These are phyloP conservation scores for Pseudonitzschia pungens DNA, from an alignment of 108 stramenopile genomes.

Conservation along the genomic window DNA sequence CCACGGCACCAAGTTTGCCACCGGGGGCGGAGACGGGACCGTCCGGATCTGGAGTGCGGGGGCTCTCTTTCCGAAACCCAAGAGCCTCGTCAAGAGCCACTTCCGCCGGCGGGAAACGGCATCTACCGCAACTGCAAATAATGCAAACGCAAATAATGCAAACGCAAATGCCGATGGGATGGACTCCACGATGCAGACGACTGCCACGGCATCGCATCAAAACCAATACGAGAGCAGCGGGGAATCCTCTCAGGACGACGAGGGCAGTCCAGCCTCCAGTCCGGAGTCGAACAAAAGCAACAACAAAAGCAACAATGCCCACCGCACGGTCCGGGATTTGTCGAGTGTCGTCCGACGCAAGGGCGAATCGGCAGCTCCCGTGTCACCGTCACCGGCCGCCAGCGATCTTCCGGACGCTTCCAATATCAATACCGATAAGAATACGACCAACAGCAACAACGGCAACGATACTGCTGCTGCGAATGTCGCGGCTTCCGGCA, in stretches of 20 bases:
- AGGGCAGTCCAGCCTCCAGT: not conserved
- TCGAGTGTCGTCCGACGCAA: conserved; percentile 70
- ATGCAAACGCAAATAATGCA: conserved; percentile 17
- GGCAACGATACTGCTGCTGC: conserved; percentile 14
- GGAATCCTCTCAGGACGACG: conserved; percentile 40
- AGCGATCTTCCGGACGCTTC: not conserved
- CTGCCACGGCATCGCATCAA: not conserved
- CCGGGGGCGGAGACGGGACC: conserved; percentile 81
- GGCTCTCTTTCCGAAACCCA: conserved; percentile 45
- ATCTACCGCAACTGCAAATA: conserved; percentile 3
- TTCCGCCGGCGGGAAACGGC: conserved; percentile 8
- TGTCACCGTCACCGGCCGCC: not conserved
- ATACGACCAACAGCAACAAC: not conserved
- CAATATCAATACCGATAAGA: not conserved
- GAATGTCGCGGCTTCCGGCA: conserved; percentile 1
- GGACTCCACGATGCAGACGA: not conserved
- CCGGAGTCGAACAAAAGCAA: not conserved
- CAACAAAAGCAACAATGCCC: conserved; percentile 12
- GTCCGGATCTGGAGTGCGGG: conserved; percentile 75
- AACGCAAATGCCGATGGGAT: conserved; percentile 4
- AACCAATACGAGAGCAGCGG: conserved; percentile 61
- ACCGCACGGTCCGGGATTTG: conserved; percentile 60
- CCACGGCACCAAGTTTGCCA: conserved; percentile 75
- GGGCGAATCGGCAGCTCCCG: conserved; percentile 34
- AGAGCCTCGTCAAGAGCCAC: conserved; percentile 14